Base-by-base conservation (phyloP, 441 rosid species). In the Populus hybrid region DNA sequence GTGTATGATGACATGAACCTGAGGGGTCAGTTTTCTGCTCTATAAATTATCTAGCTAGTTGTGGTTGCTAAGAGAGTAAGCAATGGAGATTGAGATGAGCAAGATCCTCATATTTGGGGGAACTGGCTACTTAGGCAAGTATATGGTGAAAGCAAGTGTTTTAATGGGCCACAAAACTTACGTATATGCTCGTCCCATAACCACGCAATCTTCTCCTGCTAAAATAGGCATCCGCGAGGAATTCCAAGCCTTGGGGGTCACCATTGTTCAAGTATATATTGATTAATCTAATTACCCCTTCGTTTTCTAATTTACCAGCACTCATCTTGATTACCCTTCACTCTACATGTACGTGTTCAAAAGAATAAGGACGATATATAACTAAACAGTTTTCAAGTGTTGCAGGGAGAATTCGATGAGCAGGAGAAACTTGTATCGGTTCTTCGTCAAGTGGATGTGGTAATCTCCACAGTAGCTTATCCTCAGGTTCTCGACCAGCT, bases 71-170 rank as follows among this genome's bases (percentile, higher is more conserved):
- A 26, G 53, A 46, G 53, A 46, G 16, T 1, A 46, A 12, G 53
- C 53, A 4, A 46, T 46, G 53, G 18, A 46, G 53, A 46, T 3
- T 46, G 53, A 46, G 53, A 3, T 4, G 53, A 77, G 80, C 79
- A 81, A 73, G 73, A 79, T 87, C 59, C 82, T 87, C 28, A 72
- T 87, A 18, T 82, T 85, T 12, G 90, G 87, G 0, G 88, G 87
- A 78, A 87, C 86, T 0, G 88, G 88, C 3, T 83, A 87, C 78
- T 20, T 87, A 0, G 89, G 90, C 35, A 81, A 79, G 12, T 84
- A 76, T 35, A 30, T 84, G 77, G 90, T 81, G 66, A 73, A 80
- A 57, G 87, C 84, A 8, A 86, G 90, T 76, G 79, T 83, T 69
- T 59, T 66, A 9, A n/a, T 61, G 1, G 84, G 84, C 5, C 87